Conservation (phyloP, 257 asterid genomes). For the Nicotiana sylvestris region DNA sequence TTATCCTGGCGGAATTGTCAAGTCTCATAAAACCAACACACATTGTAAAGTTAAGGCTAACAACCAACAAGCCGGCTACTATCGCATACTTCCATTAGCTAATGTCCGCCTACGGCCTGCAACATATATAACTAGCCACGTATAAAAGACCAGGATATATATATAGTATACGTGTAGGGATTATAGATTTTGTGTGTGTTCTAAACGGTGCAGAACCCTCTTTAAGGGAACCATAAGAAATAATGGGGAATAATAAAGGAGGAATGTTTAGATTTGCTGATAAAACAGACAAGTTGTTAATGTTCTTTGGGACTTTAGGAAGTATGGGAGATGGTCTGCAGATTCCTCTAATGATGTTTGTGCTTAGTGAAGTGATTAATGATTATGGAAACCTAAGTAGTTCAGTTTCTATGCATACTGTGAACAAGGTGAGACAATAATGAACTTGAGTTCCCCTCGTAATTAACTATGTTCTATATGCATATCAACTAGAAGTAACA, state of each 20-base stretch:
- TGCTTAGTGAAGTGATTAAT: constrained; percentile 68
- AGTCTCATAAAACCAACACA: background rate
- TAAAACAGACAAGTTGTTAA: constrained; percentile 50
- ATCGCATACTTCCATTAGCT: constrained; percentile 9
- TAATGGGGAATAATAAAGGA: constrained; percentile 27
- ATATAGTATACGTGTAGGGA: background rate
- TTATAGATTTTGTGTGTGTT: background rate
- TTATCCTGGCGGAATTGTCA: background rate
- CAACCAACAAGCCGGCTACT: constrained; percentile 44
- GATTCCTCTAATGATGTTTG: constrained; percentile 73
- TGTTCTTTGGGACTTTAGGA: constrained; percentile 69
- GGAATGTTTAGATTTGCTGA: constrained; percentile 71
- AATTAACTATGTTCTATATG: background rate
- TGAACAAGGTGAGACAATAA: constrained; percentile 44
- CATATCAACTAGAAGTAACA: background rate
- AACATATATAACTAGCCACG: background rate
- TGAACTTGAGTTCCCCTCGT: no score
- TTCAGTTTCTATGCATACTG: constrained; percentile 28
- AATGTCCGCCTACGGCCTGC: constrained; percentile 34
- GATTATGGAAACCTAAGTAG: constrained; percentile 40
- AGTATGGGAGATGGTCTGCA: constrained; percentile 94
- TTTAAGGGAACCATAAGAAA: constrained; percentile 15
- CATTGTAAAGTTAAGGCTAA: constrained; percentile 12
- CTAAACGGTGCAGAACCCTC: constrained; percentile 10
- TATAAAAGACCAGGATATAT: no score